Evolutionary conservation across 2,329 filamentous ascomycete genomes (phyloP).

Genomic region (Fusarium palustre): DNA sequence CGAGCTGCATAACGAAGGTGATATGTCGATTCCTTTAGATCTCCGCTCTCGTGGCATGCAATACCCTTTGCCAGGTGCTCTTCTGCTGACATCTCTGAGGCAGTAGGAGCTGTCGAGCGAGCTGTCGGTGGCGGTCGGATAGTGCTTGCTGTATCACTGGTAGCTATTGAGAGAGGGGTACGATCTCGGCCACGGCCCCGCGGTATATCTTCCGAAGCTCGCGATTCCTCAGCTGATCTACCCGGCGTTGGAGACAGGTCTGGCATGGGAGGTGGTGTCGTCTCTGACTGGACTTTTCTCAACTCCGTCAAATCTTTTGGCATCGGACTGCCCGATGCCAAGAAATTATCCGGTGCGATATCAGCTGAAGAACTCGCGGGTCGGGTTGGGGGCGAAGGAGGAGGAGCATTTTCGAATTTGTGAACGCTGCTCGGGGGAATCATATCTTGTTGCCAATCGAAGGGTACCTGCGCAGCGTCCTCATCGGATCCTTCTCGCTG

Average conservation of each 20-base stretch:
- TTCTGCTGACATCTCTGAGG: slow-evolving; percentile 80
- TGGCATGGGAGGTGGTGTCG: slow-evolving; percentile 52
- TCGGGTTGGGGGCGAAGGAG: slow-evolving; percentile 71
- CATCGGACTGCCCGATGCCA: slow-evolving; percentile 48
- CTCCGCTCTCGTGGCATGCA: slow-evolving; percentile 86
- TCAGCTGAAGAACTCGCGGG: slow-evolving; percentile 67
- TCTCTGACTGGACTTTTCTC: slow-evolving; percentile 63
- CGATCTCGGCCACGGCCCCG: slow-evolving; percentile 62
- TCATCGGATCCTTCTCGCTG: slow-evolving; percentile 75
- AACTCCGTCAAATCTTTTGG: slow-evolving; percentile 63
- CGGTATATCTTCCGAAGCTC: slow-evolving; percentile 62
- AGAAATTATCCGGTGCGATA: slow-evolving; percentile 54
- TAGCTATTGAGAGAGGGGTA: slow-evolving; percentile 61
- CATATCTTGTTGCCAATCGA: slow-evolving; percentile 71
- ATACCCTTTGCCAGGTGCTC: slow-evolving; percentile 93
- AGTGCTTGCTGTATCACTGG: slow-evolving; percentile 67
- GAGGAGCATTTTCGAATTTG: slow-evolving; percentile 59
- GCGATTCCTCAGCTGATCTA: slow-evolving; percentile 58
- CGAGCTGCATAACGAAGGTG: slow-evolving; percentile 90
- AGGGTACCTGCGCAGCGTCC: slow-evolving; percentile 63
- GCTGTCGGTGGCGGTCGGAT: slow-evolving; percentile 57
- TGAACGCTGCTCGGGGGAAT: slow-evolving; percentile 57
- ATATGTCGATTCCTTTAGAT: slow-evolving; percentile 93
- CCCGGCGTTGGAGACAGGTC: slow-evolving; percentile 60
- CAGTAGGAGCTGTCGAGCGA: slow-evolving; percentile 63